Evolutionary conservation across 495 filamentous ascomycete genomes (phyloP).

Genomic region (Gamarada debralockiae): DNA sequence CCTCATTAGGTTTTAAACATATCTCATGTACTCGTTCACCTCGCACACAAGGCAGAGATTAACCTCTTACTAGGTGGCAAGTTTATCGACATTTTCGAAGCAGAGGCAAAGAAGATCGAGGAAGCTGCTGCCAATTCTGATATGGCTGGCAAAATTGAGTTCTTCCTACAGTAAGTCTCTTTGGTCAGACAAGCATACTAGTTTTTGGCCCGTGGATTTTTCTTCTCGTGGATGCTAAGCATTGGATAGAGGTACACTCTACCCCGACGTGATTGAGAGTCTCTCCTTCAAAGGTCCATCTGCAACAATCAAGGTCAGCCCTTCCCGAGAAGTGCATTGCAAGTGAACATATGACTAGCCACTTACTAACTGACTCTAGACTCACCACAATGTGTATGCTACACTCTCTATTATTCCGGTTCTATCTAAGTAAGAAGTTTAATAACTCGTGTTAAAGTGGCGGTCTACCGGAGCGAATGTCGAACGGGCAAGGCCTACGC

Average conservation of each 20-base stretch:
- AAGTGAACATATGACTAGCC: constrained; percentile 4
- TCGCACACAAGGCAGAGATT: constrained; percentile 6
- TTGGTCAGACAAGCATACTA: constrained; percentile 2
- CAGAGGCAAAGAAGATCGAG: constrained; percentile 72
- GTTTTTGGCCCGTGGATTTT: constrained; percentile 5
- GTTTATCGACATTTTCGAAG: constrained; percentile 81
- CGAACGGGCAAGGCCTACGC: constrained; percentile 54
- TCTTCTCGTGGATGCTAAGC: constrained; percentile 6
- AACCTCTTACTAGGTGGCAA: constrained; percentile 40
- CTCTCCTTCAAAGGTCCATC: constrained; percentile 79
- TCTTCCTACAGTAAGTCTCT: constrained; percentile 58
- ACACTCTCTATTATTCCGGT: constrained; percentile 6
- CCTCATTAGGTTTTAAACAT: constrained; percentile 1
- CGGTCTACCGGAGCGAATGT: constrained; percentile 55
- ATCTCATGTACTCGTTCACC: constrained; percentile 1
- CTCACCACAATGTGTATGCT: constrained; percentile 67
- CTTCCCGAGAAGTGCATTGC: constrained; percentile 4
- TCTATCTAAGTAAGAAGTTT: background rate
- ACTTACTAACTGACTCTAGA: constrained; percentile 12
- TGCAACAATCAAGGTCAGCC: constrained; percentile 67
- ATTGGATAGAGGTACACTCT: constrained; percentile 59
- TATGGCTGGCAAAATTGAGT: constrained; percentile 67
- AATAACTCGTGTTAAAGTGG: constrained; percentile 34
- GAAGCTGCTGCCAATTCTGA: constrained; percentile 55
- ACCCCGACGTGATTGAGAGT: constrained; percentile 76